Evolutionary conservation across 805 yeast species (phyloP), one percentile per base, ranked within the genome.

Genomic region (Ogataea minuta): DNA sequence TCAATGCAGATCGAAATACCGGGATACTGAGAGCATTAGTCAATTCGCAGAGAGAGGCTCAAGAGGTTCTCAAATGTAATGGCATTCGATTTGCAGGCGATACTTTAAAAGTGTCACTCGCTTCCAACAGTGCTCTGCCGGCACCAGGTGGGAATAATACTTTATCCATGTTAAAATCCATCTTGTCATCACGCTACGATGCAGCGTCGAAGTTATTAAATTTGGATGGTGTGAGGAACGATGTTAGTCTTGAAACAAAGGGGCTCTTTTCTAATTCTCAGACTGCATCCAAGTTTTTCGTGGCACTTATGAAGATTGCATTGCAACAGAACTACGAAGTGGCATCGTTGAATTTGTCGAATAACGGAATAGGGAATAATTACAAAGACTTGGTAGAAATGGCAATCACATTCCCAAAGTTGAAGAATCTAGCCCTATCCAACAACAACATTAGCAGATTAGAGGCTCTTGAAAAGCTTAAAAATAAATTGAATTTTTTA

Each of bases 51-150:
- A 62, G 63, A 17, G 87, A 85, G 13, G 88, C 88, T 0, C 70
- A 74, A 14, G 72, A 68, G 6, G 63, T 88, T 34, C 58, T 66
- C 28, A 75, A 72, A 44, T 81, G 83, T 76, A 69, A 74, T 28
- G 96, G 96, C n/a, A 79, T 83, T 35, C 70, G 80, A 43, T 89
- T 87, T 67, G 95, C 95, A 1, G 91, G 93, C 8, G 74, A 77
- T 33, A 56, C 77, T 2, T 68, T 90, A 51, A 71, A 70, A 45
- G 72, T 90, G 45, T 65, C 69, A 34, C 66, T 74, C 10, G 40
- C 45, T 27, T 54, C 53, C 24, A 50, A 38, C 31, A 33, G 41
- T 29, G 56, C 52, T 19, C 49, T 50, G 7, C 2, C 34, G 4
- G 60, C 70, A 4, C 52, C 56, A 2, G 30, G 20, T 28, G 38